Evolutionary conservation across 2,329 filamentous ascomycete genomes (phyloP).

Genomic region (Periconia macrospinosa): DNA sequence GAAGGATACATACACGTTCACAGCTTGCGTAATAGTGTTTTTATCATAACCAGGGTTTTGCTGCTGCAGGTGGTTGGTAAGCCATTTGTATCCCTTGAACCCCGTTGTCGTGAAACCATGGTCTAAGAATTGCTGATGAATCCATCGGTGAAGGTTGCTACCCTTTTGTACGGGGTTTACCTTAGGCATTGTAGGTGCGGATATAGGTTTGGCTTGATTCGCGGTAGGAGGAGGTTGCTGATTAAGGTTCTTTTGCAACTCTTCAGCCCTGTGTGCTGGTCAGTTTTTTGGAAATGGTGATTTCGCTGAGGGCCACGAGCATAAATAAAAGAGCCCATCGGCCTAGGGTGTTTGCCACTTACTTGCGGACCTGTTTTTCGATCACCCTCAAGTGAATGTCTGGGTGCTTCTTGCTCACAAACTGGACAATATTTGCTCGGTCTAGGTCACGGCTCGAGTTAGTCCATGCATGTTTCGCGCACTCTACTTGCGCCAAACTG

Average conservation of each 20-base stretch:
- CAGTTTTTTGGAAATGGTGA: neutral
- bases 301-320: neutral
- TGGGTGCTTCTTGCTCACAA: neutral
- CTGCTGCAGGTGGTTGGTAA: neutral
- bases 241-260: neutral
- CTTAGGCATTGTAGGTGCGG: too few species aligned
- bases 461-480: neutral
- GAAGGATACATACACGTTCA: neutral
- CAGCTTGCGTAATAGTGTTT: neutral
- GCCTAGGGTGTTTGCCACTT: neutral
- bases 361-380: neutral
- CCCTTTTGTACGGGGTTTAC: too few species aligned
- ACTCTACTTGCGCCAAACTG: neutral
- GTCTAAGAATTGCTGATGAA: neutral
- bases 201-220: too few species aligned
- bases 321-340: neutral
- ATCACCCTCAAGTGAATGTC: neutral
- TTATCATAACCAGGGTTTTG: neutral
- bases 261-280: neutral
- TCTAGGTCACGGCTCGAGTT: neutral
- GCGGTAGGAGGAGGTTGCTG: neutral
- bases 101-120: neutral
- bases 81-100: conserved; percentile 3
- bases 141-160: neutral
- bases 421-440: neutral